phyloP scores from a whole-genome alignment of 176 grass and related monocot species.

The Saccharum spontaneum region DNA sequence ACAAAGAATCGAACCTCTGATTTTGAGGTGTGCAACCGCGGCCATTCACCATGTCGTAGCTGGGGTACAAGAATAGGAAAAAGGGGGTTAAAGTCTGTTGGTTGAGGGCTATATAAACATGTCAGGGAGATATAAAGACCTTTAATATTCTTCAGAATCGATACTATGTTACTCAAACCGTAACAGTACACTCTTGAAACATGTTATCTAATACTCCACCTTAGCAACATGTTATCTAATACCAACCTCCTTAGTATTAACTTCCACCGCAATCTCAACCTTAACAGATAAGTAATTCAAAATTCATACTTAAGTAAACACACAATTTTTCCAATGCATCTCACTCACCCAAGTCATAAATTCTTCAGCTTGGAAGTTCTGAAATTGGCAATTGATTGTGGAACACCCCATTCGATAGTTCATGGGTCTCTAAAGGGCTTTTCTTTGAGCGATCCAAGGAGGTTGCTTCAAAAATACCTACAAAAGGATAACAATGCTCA shows the following conservation, averaged over 20 bases:
- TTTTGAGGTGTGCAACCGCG: not conserved
- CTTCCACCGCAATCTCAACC: not conserved
- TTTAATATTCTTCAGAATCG: not conserved
- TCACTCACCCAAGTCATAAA: slow-evolving; percentile 13
- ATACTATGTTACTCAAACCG: not conserved
- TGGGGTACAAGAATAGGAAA: not conserved
- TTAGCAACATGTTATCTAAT: not conserved
- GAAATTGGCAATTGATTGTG: slow-evolving; percentile 71
- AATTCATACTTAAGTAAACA: not conserved
- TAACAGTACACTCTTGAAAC: slow-evolving; percentile 18
- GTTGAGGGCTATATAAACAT: slow-evolving; percentile 13
- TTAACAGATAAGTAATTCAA: not conserved
- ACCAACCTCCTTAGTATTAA: too few species aligned
- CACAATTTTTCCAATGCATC: not conserved
- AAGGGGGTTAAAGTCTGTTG: not conserved
- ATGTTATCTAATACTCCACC: too few species aligned
- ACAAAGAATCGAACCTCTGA: not conserved
- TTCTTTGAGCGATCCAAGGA: slow-evolving; percentile 76
- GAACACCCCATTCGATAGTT: slow-evolving; percentile 63
- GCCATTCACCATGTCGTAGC: not conserved
- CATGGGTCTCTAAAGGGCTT: slow-evolving; percentile 71
- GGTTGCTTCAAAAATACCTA: slow-evolving; percentile 96
- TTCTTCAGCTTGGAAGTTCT: slow-evolving; percentile 71
- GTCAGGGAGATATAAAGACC: not conserved
- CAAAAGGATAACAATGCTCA: slow-evolving; percentile 12